Evolutionary conservation across 2,329 filamentous ascomycete genomes (phyloP), one percentile per base, ranked within the genome.

Genomic region (Penicillium sp.): DNA sequence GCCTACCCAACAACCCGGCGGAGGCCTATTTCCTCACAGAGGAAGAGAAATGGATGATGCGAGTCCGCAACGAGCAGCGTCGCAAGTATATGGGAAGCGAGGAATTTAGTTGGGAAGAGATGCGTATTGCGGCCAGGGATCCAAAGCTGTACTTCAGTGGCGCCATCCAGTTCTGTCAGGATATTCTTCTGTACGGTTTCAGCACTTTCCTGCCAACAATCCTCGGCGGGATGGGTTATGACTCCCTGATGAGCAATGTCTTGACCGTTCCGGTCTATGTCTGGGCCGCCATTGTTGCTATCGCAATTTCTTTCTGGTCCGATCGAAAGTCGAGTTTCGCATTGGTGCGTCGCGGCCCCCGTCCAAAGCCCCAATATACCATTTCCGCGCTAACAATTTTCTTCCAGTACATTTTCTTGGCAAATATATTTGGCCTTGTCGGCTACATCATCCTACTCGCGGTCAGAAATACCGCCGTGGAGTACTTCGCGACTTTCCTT

Each of bases 121-220:
- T 53, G 51, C 45, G 27, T 7, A 49, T 53, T 10, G 51, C 51
- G 7, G 11, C 49, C 23, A 53, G 45, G 18, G 82, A 84, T 53
- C 76, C 77, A 1, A 84, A 84, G 60, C 63, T 82, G 2, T 79
- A 78, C 51, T 67, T 83, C 42, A 80, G 75, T 53, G 77, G 74
- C 5, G 56, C 68, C 23, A 79, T 79, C 16, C 79, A 81, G 43
- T 81, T 83, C 63, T 81, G 78, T 47, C 76, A 79, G 53, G 78
- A 81, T 53, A 78, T 80, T 26, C 67, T 81, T 40, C 71, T 81
- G 0, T 84, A 82, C 61, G 81, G 81, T n/a, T 83, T 84, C 66
- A 79, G 76, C 58, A 84, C 80, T 9, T 84, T 84, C 63, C 68
- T 84, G 4, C 83, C 83, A 2, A 78, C 78, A 1, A 84, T 85